phyloP scores from a whole-genome alignment of 257 asterid species.

The Anisodus acutangulus region DNA sequence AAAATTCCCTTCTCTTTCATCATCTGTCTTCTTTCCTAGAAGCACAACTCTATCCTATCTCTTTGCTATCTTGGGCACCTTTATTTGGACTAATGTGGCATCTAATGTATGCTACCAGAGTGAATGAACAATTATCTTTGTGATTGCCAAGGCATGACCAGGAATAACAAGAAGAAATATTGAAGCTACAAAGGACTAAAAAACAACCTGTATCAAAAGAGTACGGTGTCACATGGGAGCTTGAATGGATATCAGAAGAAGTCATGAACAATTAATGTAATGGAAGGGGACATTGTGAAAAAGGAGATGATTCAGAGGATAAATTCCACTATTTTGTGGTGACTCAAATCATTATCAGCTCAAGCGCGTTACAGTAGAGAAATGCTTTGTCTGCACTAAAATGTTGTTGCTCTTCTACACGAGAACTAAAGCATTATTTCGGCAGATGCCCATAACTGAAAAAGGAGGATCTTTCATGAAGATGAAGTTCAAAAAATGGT shows the following conservation, averaged over 20 bases:
- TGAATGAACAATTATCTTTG: background rate
- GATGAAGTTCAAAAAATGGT: background rate
- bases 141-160: background rate
- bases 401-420: background rate
- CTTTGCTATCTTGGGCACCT: background rate
- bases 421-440: background rate
- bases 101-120: background rate
- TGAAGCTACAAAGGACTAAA: constrained; percentile 5
- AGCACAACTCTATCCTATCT: background rate
- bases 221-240: background rate
- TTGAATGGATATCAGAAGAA: background rate
- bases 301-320: background rate
- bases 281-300: background rate
- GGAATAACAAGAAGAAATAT: background rate
- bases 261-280: background rate
- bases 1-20: background rate
- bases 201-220: background rate
- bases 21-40: background rate
- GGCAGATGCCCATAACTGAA: background rate
- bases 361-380: background rate
- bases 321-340: background rate
- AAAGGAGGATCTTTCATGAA: background rate
- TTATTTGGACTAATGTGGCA: background rate
- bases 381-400: background rate
- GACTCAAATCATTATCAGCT: background rate